Base-by-base conservation (phyloP, 2,329 filamentous ascomycete genomes). In the Aspergillus pseudonomiae region DNA sequence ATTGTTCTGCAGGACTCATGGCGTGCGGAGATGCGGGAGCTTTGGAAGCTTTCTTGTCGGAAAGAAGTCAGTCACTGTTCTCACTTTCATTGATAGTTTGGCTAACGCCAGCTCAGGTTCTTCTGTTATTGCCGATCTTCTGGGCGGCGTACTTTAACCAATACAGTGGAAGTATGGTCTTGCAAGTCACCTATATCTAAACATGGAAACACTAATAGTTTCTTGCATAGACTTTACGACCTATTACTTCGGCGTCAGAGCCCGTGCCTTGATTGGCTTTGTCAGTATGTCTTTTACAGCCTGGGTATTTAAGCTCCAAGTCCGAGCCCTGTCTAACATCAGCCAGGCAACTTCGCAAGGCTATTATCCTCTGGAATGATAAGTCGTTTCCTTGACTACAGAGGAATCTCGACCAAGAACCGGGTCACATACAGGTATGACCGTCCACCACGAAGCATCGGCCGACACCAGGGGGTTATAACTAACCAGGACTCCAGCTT, bases 181-280 rank as follows among this genome's bases (percentile, higher is more conserved):
- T 3, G 24, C n/a, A 12, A 30, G 9, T n/a, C 0, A 6, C 46
- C 32, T 50, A 3, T 2, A 39, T 1, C 3, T 11, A n/a, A 28
- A 34, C 26, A 11, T 19, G 2, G 2, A 19, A n/a, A 28, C 21
- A 28, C 64, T 71, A 28, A 70, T 26, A 6, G 10, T 46, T 9
- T 14, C 1, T 24, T 46, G 6, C 1, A 56, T 39, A 62, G 83
- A 84, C 67, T 85, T 85, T 65, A 79, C 84, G 60, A 78, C 82
- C 0, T 84, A 81, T 64, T 82, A 82, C 63, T 82, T 82, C 36
- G 78, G 79, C 28, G 78, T 84, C 4, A 76, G 82, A 3, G 80
- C 81, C 1, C 79, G 82, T 26, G 81, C 81, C 1, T 68, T 84
- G 2, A 83, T 83, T 19, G 81, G 81, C 3, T 82, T 84, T 58